Evolutionary conservation across 192 early-diverging fungal genomes (phyloP), one percentile per base, ranked within the genome.

Genomic region (Backusella circina): DNA sequence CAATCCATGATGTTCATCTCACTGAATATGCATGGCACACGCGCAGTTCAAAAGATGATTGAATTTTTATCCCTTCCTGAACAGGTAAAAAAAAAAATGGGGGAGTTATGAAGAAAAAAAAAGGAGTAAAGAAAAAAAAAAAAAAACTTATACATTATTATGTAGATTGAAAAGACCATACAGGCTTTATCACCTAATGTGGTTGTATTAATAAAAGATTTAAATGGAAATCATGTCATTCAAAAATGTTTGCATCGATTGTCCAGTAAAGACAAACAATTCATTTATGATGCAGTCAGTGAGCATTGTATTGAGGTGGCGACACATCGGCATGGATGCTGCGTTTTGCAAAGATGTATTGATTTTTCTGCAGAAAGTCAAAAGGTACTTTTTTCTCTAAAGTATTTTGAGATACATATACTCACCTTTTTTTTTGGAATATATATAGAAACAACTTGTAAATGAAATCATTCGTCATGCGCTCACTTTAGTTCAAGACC

Each of bases 191-290:
- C 88, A 70, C 82, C 82, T 16, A 89, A 88, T 70, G 91, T 93
- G 5, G 94, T 95, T 21, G 82, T 88, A 23, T 83, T 96, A 72
- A 95, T 96, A 75, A 93, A 94, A 82, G 95, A 96, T 77, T 86
- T 96, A 21, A 96, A 96, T 70, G 95, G 95, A 70, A 96, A 96
- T 79, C 95, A 96, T 75, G 94, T 95, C 37, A 92, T 96, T 73
- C 95, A 96, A 88, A 95, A 95, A 86, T 96, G 95, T 72, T 86
- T 96, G 64, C 89, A 88, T 74, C 87, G 90, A 30, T 84, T 96
- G 41, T 85, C 89, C 3, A 83, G 86, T 26, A 89, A 89, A 73
- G 85, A 94, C 73, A 93, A 93, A 82, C 92, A 95, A 88, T 95
- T 96, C 67, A 94, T 95, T 68, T 95, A 92, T 79, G 89, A 95